Conservation (phyloP, 1,284 basidiomycete species). For the Irpex lacteus region DNA sequence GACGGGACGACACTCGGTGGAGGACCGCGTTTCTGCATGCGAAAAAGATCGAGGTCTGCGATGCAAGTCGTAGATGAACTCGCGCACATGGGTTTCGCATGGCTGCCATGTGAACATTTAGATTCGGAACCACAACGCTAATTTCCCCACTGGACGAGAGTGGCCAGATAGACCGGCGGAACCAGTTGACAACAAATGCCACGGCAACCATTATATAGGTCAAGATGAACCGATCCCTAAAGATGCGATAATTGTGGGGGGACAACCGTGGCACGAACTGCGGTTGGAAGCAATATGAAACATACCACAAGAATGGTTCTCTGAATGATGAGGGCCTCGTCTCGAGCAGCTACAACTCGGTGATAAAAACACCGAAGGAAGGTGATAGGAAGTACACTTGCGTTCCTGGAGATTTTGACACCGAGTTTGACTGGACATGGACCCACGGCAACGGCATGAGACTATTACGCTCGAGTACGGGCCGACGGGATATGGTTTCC, state of each 20-base stretch:
- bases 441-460: not conserved
- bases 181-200: not conserved
- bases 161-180: not conserved
- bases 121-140: not conserved
- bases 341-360: not conserved
- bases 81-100: not conserved
- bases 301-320: not conserved
- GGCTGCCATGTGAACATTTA: not conserved
- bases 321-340: not conserved
- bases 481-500: not conserved
- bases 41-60: not conserved
- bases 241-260: not conserved
- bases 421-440: not conserved
- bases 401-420: not conserved
- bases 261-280: not conserved
- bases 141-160: not conserved
- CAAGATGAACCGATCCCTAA: not conserved
- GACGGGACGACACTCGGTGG: not conserved
- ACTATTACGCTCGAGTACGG: not conserved
- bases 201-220: not conserved
- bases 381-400: not conserved
- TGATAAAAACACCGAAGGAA: not conserved
- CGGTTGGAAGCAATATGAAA: not conserved
- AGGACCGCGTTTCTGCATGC: not conserved
- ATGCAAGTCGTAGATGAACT: not conserved